Evolutionary conservation across 305 asterid genomes (phyloP).

Genomic region (Solanum hybrid): DNA sequence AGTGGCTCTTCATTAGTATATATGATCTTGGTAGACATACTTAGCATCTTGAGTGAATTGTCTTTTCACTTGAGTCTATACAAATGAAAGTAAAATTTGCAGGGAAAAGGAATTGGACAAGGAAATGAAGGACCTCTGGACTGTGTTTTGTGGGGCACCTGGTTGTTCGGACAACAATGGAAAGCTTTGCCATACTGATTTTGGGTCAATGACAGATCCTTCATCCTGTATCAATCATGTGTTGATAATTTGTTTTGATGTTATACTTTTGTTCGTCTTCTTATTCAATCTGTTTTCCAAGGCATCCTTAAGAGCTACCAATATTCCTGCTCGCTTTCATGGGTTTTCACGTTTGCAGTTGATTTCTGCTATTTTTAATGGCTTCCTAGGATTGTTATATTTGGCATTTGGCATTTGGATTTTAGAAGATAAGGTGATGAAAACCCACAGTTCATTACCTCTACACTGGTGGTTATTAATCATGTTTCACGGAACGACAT

Average conservation of each 20-base stretch:
- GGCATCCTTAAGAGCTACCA: constrained; percentile 8
- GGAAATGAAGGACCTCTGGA: constrained; percentile 29
- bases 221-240: constrained; percentile 34
- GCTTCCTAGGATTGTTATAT: constrained; percentile 42
- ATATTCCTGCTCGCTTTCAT: constrained; percentile 15
- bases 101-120: not conserved
- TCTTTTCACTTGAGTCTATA: not conserved
- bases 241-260: constrained; percentile 23
- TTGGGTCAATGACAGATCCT: constrained; percentile 13
- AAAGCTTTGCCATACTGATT: constrained; percentile 12
- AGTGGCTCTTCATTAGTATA: not conserved
- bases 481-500: constrained; percentile 53
- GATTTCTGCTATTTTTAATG: constrained; percentile 48
- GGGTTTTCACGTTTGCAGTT: constrained; percentile 39
- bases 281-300: constrained; percentile 30
- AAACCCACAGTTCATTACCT: constrained; percentile 23
- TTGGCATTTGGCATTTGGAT: constrained; percentile 49
- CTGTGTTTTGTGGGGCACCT: constrained; percentile 26
- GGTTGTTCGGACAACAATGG: constrained; percentile 9
- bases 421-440: constrained; percentile 32
- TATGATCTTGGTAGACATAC: not conserved
- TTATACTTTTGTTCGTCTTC: constrained; percentile 26
- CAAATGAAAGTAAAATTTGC: not conserved
- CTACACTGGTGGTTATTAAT: constrained; percentile 52
- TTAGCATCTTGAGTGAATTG: not conserved